These are phyloP conservation scores for Rhodomyrtus psidioides DNA, from an alignment of 441 rosid species.

Conservation along the genomic window DNA sequence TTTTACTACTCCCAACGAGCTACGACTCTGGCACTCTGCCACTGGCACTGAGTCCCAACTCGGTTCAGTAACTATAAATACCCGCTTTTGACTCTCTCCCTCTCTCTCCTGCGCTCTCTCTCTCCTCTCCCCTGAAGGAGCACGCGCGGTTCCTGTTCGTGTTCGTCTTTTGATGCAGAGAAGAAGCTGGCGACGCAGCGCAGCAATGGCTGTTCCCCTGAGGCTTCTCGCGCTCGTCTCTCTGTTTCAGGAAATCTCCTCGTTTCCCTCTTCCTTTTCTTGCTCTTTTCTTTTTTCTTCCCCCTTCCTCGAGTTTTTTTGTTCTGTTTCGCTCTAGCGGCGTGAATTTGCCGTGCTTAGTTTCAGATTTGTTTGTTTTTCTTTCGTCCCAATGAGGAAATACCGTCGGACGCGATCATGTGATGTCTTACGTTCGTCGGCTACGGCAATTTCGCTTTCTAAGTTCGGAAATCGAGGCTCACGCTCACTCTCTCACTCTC, in stretches of 20 bases:
- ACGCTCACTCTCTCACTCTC: too few species aligned
- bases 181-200: neutral
- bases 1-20: neutral
- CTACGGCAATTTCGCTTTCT: neutral
- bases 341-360: neutral
- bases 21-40: neutral
- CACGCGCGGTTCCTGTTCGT: neutral
- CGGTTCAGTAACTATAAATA: neutral
- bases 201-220: neutral
- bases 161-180: neutral
- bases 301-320: neutral
- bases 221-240: constrained; percentile 15
- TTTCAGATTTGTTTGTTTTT: neutral
- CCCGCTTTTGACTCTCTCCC: neutral
- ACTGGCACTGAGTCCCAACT: neutral
- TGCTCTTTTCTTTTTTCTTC: neutral
- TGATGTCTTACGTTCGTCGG: neutral
- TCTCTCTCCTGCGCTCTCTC: neutral
- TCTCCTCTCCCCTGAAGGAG: neutral
- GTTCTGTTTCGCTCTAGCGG: neutral
- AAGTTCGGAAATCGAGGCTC: neutral
- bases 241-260: constrained; percentile 30
- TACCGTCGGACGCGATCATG: neutral
- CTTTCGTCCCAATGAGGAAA: neutral
- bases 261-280: neutral